Evolutionary conservation across 805 yeast species (phyloP).

Genomic region (Starmerella sp.): DNA sequence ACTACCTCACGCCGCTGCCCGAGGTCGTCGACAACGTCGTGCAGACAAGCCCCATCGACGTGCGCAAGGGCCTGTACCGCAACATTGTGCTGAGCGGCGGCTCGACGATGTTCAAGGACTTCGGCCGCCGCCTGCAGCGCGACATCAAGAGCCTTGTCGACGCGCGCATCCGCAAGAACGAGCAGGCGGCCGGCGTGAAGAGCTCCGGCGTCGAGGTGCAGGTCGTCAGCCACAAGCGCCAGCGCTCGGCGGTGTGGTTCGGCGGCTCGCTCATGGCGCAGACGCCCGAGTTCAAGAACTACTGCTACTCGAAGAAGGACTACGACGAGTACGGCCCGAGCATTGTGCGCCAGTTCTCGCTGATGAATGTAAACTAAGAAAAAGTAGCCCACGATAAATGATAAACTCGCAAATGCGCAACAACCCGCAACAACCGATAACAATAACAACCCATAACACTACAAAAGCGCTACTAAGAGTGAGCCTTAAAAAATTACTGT

Average conservation of each 20-base stretch:
- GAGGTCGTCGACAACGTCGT: slow-evolving; percentile 91
- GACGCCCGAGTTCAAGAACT: slow-evolving; percentile 90
- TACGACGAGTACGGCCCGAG: slow-evolving; percentile 97
- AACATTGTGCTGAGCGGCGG: slow-evolving; percentile 96
- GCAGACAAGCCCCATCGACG: slow-evolving; percentile 93
- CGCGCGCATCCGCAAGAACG: slow-evolving; percentile 75
- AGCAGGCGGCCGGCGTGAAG: slow-evolving; percentile 49
- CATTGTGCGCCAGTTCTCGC: slow-evolving; percentile 91
- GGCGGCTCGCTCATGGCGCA: slow-evolving; percentile 96
- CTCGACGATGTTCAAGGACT: slow-evolving; percentile 96
- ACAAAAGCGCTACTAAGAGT: no score
- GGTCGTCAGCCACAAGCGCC: slow-evolving; percentile 94
- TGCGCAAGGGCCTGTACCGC: slow-evolving; percentile 88
- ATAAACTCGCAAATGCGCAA: not conserved
- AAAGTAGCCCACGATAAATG: not conserved
- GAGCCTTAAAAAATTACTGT: not conserved
- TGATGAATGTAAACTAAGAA: slow-evolving; percentile 54
- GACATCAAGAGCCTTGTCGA: slow-evolving; percentile 81
- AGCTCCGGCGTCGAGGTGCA: slow-evolving; percentile 94
- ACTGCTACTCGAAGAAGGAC: slow-evolving; percentile 93
- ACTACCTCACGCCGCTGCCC: slow-evolving; percentile 91
- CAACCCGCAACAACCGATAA: not conserved
- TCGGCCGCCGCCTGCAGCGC: slow-evolving; percentile 93
- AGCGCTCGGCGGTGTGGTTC: slow-evolving; percentile 98
- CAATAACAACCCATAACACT: no score